Base-by-base conservation (phyloP, 768 basidiomycete species). In the Pholiota conissans region DNA sequence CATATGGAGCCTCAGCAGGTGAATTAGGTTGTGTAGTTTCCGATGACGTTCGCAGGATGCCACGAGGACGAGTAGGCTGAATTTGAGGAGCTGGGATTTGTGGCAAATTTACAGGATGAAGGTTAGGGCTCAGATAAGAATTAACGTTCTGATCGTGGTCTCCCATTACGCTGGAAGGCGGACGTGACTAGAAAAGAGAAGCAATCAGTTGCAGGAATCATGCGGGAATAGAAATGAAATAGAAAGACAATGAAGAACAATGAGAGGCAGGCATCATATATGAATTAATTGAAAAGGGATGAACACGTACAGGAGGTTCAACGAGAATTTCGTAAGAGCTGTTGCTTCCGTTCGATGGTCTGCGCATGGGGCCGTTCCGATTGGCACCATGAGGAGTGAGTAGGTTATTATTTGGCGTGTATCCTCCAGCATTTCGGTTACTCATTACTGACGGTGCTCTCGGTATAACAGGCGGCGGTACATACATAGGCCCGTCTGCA, bases 291-390 rank as follows among this genome's bases (percentile, higher is more conserved):
- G 18, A 30, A 46, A 46, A 28, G 18, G 18, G 18, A 45, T 45
- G 27, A 39, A 61, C 24, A 63, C 65, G 30, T 57, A 68, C 67
- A 28, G 65, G 67, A 56, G 65, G 67, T 26, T 68, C 58, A 14
- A 68, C 55, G 16, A 27, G 37, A 27, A 66, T 63, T 18, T 66
- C 60, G 39, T 60, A 64, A 39, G 67, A 63, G 8, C 59, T 35
- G 5, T 49, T 60, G 47, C 64, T 67, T 18, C 60, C 57, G 40
- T 48, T 66, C 18, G 61, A 58, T 27, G 50, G 11, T 18, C 56
- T 45, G 28, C 54, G 55, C 35, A 49, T 40, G 14, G 49, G 57
- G 16, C 51, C 45, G 52, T 56, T 52, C 29, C 42, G 60, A 47
- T 49, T 49, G n/a, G 60, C 49, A 24, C 28, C 16, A 56, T 56